Conservation (phyloP, 2,329 filamentous ascomycete species). For the Trichoderma koningii region DNA sequence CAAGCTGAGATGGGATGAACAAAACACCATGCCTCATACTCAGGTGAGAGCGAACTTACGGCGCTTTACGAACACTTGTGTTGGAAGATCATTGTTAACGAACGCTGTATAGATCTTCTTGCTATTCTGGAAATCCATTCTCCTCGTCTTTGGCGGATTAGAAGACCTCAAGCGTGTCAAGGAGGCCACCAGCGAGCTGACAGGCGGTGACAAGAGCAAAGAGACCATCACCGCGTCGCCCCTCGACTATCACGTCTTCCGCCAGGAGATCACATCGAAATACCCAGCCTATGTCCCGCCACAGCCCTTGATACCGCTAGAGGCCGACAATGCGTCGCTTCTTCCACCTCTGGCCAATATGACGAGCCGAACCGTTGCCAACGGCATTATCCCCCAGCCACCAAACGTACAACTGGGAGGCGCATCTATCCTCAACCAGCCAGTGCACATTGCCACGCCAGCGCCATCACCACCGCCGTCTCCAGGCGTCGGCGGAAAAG, state of each 20-base stretch:
- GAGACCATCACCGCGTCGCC: conserved; percentile 90
- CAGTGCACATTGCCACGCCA: conserved; percentile 97
- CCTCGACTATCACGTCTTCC: conserved; percentile 92
- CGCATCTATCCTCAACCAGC: conserved; percentile 86
- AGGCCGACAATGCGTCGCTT: conserved; percentile 87
- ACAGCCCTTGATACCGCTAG: conserved; percentile 76
- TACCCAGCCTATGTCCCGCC: conserved; percentile 96
- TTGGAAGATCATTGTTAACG: background rate
- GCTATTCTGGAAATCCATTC: conserved; percentile 86
- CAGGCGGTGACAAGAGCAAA: conserved; percentile 62
- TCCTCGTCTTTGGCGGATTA: conserved; percentile 82
- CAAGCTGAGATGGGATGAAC: conserved; percentile 73
- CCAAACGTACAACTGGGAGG: conserved; percentile 59
- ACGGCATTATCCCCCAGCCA: conserved; percentile 62
- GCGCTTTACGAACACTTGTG: no score
- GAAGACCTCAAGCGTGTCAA: conserved; percentile 74
- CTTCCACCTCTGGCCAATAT: conserved; percentile 82
- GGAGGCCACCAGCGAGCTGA: conserved; percentile 64
- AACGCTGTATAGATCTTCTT: conserved; percentile 66
- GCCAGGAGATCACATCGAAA: conserved; percentile 95
- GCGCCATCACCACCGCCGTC: conserved; percentile 94
- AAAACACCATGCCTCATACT: conserved; percentile 61
- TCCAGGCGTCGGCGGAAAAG: conserved; percentile 82
- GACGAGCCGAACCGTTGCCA: conserved; percentile 61
- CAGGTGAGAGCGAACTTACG: conserved; percentile 51